Evolutionary conservation across 148 eudicot species (phyloP), one percentile per base, ranked within the genome.

Genomic region (Rhododendron molle): DNA sequence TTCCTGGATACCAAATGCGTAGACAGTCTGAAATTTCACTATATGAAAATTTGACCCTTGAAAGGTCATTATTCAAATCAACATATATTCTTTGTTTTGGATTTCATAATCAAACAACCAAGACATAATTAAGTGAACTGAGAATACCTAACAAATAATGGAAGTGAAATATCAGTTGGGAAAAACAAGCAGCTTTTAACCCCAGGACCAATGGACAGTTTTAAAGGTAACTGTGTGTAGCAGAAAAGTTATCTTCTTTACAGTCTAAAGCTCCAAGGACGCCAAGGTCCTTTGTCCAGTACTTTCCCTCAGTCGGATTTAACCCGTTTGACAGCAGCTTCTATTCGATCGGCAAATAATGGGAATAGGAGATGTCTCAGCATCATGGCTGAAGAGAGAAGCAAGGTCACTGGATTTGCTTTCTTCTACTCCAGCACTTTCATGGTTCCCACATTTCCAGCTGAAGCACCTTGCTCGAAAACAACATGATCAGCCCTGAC

Each of bases 341-440:
- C 92, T 40, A 89, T 44, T 40, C 92, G 85, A 47, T 90, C 87
- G 7, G 92, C 91, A 74, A 90, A 90, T 12, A 91, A 89, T 52
- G 92, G 92, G 54, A 89, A 90, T 49, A 89, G 92, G 67, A 90
- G 92, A 89, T 89, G 92, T 74, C 91, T 82, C 72, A 89, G 86
- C 92, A 90, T 90, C 92, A 90, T 90, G 28, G 92, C 92, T 12
- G 92, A 90, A 34, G 92, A 90, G 58, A 90, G 92, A 58, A 90
- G 92, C 83, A 90, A 88, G 16, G 91, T 91, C 73, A 90, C 92
- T 7, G 92, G 89, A 82, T 90, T 90, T 87, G 92, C 92, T 58
- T 80, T 90, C 87, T 87, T 86, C 80, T 90, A 86, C 78, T 84
- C 80, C 82, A 90, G 34, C 15, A 85, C 44, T 38, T 81, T 86